Evolutionary conservation across 805 yeast species (phyloP).

Genomic region (Ogataea corticis): DNA sequence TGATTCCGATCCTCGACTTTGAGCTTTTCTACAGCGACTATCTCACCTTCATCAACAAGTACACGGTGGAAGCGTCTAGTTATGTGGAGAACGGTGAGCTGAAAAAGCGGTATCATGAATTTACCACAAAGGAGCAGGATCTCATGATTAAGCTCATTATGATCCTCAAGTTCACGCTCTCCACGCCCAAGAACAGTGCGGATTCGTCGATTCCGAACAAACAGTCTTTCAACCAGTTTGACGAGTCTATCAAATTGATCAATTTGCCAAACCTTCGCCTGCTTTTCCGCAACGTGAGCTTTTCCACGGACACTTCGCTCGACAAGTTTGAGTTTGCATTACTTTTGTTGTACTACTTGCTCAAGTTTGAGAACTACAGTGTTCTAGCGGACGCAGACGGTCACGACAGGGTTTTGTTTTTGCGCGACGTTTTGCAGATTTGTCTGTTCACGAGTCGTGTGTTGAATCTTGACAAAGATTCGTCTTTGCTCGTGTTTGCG

Average conservation of each 20-base stretch:
- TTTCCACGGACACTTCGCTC: conserved; percentile 43
- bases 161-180: conserved; percentile 50
- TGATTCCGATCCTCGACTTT: conserved; percentile 56
- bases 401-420: conserved; percentile 28
- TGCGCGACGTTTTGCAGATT: conserved; percentile 48
- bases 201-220: conserved; percentile 29
- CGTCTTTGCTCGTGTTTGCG: conserved; percentile 11
- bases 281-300: conserved; percentile 48
- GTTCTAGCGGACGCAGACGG: conserved; percentile 34
- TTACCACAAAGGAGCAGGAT: conserved; percentile 33
- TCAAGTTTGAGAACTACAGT: conserved; percentile 37
- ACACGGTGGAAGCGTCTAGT: conserved; percentile 31
- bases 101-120: conserved; percentile 37
- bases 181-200: conserved; percentile 34
- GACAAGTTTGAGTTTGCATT: conserved; percentile 52
- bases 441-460: conserved; percentile 39
- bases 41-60: conserved; percentile 46
- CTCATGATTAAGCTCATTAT: conserved; percentile 53
- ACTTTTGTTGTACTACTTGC: conserved; percentile 48
- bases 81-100: conserved; percentile 45
- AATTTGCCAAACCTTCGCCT: conserved; percentile 42
- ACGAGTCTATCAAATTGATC: conserved; percentile 35
- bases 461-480: conserved; percentile 42
- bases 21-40: conserved; percentile 53
- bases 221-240: conserved; percentile 30